These are phyloP conservation scores for Starmerella davenportii DNA, from an alignment of 805 yeast genomes.

Conservation along the genomic window DNA sequence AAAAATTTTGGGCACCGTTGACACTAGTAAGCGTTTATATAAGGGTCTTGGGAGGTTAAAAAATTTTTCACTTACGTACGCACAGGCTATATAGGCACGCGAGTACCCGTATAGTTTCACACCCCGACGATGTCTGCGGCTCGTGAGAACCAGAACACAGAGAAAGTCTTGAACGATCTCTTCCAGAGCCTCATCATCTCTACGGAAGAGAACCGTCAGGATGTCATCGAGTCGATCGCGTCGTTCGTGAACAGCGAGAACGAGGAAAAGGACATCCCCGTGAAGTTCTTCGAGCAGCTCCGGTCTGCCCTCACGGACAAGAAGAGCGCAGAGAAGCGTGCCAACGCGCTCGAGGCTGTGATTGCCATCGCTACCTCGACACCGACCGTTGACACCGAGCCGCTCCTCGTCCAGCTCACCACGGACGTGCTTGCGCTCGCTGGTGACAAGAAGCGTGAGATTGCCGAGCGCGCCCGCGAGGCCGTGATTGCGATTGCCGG, in stretches of 20 bases:
- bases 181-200: conserved; percentile 86
- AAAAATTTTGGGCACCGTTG: too few relatives aligned
- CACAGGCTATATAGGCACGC: neutral
- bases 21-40: too few relatives aligned
- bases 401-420: conserved; percentile 64
- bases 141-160: conserved; percentile 22
- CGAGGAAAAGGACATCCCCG: conserved; percentile 97
- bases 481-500: conserved; percentile 64
- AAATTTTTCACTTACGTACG: conserved; percentile 1
- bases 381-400: conserved; percentile 70
- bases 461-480: conserved; percentile 52
- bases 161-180: conserved; percentile 75
- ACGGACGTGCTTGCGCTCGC: conserved; percentile 53
- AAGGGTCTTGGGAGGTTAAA: neutral
- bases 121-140: conserved; percentile 13
- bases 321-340: conserved; percentile 46
- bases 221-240: conserved; percentile 77
- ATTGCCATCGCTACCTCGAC: conserved; percentile 60
- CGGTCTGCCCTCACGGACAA: conserved; percentile 60
- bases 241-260: conserved; percentile 90
- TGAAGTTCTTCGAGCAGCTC: conserved; percentile 63
- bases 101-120: neutral
- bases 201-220: conserved; percentile 55
- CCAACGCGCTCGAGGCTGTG: conserved; percentile 72
- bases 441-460: conserved; percentile 77